Evolutionary conservation across 371 early-diverging fungal species (phyloP).

Genomic region (Saksenaea oblongispora): DNA sequence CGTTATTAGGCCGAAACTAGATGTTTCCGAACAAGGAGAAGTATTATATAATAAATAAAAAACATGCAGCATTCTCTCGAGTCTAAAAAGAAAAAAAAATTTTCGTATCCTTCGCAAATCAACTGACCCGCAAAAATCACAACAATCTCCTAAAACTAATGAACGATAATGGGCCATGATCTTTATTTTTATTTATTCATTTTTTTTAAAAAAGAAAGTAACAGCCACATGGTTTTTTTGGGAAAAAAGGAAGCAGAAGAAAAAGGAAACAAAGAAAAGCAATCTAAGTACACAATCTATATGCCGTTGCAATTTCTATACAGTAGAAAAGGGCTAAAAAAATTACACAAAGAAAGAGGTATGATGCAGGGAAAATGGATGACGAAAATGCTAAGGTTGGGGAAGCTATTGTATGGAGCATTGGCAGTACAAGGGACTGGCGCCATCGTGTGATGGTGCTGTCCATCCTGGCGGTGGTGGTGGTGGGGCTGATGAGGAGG

Average conservation of each 20-base stretch:
- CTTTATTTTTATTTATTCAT: neutral
- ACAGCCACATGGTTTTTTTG: no score
- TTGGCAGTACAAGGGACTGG: neutral
- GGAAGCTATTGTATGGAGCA: neutral
- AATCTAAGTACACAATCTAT: conserved; percentile 4
- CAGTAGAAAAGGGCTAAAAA: neutral
- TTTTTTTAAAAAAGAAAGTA: conserved; percentile 6
- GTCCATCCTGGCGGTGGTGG: neutral
- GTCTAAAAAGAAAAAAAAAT: no score
- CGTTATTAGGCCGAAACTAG: no score
- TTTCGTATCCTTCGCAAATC: no score
- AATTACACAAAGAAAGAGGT: neutral
- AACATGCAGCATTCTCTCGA: no score
- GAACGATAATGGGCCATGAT: no score
- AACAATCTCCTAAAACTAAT: no score
- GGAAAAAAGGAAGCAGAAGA: no score
- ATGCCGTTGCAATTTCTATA: neutral
- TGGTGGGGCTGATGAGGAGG: neutral
- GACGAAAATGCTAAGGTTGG: neutral
- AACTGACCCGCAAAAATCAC: no score
- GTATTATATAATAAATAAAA: no score
- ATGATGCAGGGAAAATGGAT: neutral
- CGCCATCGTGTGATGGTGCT: neutral
- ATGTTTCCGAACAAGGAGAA: no score
- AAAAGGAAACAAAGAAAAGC: no score